Percentiles rank a stretch among this genome's conserved stretches.
Evolutionary conservation across 2,329 filamentous ascomycete genomes (phyloP).

Genomic region (Colletotrichum tropicale): DNA sequence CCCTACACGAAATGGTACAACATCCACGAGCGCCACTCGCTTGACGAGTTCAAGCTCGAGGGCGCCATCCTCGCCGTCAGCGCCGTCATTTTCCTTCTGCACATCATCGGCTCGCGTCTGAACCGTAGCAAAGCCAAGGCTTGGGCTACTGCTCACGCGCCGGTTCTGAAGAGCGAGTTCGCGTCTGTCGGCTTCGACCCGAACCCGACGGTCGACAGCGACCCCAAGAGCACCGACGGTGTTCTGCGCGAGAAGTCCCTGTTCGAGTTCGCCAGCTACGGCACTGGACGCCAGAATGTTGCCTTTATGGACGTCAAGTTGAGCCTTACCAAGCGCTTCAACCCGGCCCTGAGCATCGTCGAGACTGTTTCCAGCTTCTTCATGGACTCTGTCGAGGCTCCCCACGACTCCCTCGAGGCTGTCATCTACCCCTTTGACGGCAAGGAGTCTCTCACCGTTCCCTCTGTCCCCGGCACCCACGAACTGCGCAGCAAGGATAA

Average conservation of each 20-base stretch:
- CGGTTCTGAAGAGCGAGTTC: slow-evolving; percentile 79
- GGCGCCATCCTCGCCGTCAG: slow-evolving; percentile 80
- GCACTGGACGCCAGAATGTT: slow-evolving; percentile 89
- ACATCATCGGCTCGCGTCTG: slow-evolving; percentile 78
- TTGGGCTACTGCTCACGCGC: slow-evolving; percentile 80
- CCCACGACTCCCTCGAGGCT: slow-evolving; percentile 77
- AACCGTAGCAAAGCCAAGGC: slow-evolving; percentile 82
- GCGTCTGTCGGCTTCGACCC: slow-evolving; percentile 82
- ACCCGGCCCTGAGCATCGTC: slow-evolving; percentile 66
- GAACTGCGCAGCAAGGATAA: slow-evolving; percentile 60
- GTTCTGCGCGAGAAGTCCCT: slow-evolving; percentile 86
- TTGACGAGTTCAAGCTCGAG: slow-evolving; percentile 87
- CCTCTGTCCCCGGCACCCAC: slow-evolving; percentile 62
- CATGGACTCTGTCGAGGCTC: slow-evolving; percentile 74
- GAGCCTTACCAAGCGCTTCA: slow-evolving; percentile 84
- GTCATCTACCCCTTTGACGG: slow-evolving; percentile 90
- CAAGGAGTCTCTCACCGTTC: slow-evolving; percentile 80
- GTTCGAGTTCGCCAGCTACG: slow-evolving; percentile 86
- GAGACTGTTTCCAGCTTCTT: slow-evolving; percentile 78
- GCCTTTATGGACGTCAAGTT: slow-evolving; percentile 89
- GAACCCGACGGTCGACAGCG: slow-evolving; percentile 52
- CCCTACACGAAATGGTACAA: slow-evolving; percentile 97
- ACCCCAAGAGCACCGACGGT: slow-evolving; percentile 40
- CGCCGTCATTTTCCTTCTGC: slow-evolving; percentile 74
- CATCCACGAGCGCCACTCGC: slow-evolving; percentile 86